Percentiles rank a stretch among this genome's conserved stretches.
Evolutionary conservation across 2,329 filamentous ascomycete species (phyloP).

Genomic region (Alternaria viburni): DNA sequence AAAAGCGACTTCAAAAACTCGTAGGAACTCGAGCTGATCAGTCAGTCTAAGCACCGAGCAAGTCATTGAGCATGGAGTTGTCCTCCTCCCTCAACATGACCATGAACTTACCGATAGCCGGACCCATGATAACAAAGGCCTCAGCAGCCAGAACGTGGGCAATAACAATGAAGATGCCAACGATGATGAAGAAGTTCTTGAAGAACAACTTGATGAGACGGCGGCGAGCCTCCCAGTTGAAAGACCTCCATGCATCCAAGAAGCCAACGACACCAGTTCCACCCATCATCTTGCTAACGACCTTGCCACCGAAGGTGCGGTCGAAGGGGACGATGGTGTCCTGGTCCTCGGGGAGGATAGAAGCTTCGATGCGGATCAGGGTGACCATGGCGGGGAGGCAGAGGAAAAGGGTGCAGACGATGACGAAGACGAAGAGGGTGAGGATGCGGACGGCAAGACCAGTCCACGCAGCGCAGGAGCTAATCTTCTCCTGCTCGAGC

Average conservation of each 20-base stretch:
- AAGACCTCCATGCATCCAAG: slow-evolving; percentile 78
- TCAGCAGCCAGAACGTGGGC: slow-evolving; percentile 60
- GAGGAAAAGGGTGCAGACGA: slow-evolving; percentile 67
- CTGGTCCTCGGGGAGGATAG: slow-evolving; percentile 79
- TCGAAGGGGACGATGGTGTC: slow-evolving; percentile 91
- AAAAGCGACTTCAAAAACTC: not conserved
- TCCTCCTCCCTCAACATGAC: not conserved
- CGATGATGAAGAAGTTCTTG: slow-evolving; percentile 68
- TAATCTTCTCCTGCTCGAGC: slow-evolving; percentile 41
- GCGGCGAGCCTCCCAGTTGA: slow-evolving; percentile 73
- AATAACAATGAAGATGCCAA: slow-evolving; percentile 58
- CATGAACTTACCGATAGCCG: slow-evolving; percentile 30
- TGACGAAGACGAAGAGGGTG: slow-evolving; percentile 44
- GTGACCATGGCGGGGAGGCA: slow-evolving; percentile 81
- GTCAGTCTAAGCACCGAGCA: not conserved
- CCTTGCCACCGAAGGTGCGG: slow-evolving; percentile 79
- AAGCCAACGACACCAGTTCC: slow-evolving; percentile 75
- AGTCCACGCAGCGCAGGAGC: slow-evolving; percentile 41
- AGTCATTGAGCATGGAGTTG: not conserved
- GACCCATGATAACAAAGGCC: slow-evolving; percentile 56
- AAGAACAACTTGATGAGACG: slow-evolving; percentile 76
- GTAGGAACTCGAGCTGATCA: not conserved
- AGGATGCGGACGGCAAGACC: slow-evolving; percentile 52
- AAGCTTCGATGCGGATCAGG: slow-evolving; percentile 83
- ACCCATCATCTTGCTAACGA: slow-evolving; percentile 75